phyloP scores from a whole-genome alignment of 345 rosid genomes.

The Populus deltoides region DNA sequence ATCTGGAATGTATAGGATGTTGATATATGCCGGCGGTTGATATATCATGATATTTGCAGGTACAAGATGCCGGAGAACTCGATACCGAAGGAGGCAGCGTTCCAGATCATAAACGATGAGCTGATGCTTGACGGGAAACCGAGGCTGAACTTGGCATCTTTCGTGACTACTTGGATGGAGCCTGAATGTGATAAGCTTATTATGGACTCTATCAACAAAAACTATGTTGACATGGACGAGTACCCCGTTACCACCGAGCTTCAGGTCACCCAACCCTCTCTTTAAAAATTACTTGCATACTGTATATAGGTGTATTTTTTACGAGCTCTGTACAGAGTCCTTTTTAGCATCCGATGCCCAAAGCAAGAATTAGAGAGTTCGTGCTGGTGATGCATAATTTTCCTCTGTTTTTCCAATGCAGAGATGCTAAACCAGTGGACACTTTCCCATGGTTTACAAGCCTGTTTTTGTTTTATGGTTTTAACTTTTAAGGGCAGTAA shows the following conservation, averaged over 20 bases:
- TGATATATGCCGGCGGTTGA: background rate
- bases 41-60: slow-evolving; percentile 30
- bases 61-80: slow-evolving; percentile 74
- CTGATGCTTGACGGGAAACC: slow-evolving; percentile 91
- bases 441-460: too few species aligned
- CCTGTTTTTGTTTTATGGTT: too few species aligned
- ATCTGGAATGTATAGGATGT: too few species aligned
- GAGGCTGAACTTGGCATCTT: slow-evolving; percentile 83
- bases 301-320: background rate
- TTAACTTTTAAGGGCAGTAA: too few species aligned
- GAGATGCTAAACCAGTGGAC: too few species aligned
- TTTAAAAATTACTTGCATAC: background rate
- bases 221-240: slow-evolving; percentile 96
- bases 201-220: slow-evolving; percentile 83
- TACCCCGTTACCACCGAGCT: slow-evolving; percentile 95
- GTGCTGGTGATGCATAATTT: background rate
- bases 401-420: background rate
- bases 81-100: slow-evolving; percentile 95
- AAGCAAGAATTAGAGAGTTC: background rate
- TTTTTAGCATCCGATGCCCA: background rate
- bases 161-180: slow-evolving; percentile 96
- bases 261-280: slow-evolving; percentile 38
- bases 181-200: slow-evolving; percentile 94
- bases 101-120: slow-evolving; percentile 83
- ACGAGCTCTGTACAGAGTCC: background rate